phyloP scores from a whole-genome alignment of 2,329 filamentous ascomycete genomes.

The Biscogniauxia marginata region DNA sequence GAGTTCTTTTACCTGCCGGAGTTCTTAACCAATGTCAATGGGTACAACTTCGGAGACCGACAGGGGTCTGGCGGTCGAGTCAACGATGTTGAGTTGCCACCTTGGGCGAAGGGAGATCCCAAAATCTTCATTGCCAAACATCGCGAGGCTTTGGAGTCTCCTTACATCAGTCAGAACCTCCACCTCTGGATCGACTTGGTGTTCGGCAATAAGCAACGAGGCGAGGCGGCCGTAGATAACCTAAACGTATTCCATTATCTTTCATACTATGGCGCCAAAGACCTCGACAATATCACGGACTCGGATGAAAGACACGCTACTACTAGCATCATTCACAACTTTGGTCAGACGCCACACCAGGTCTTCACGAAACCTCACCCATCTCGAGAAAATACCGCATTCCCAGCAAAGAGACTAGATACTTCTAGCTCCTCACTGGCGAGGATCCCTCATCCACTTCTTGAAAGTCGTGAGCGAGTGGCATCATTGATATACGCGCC shows the following conservation, averaged over 20 bases:
- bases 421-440: constrained; percentile 73
- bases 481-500: constrained; percentile 74
- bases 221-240: constrained; percentile 85
- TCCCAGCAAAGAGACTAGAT: constrained; percentile 71
- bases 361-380: constrained; percentile 84
- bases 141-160: constrained; percentile 91
- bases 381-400: constrained; percentile 65
- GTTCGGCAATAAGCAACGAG: constrained; percentile 91
- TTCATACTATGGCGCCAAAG: constrained; percentile 90
- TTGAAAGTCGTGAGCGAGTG: constrained; percentile 77
- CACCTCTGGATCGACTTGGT: constrained; percentile 96
- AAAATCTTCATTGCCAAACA: constrained; percentile 95
- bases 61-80: constrained; percentile 79
- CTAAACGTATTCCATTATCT: constrained; percentile 96
- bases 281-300: constrained; percentile 88
- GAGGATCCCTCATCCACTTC: constrained; percentile 73
- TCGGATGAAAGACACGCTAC: constrained; percentile 83
- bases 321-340: constrained; percentile 97
- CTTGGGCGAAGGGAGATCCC: constrained; percentile 95
- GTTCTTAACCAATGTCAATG: constrained; percentile 90
- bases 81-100: constrained; percentile 84
- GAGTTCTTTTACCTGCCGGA: constrained; percentile 98
- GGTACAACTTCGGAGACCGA: constrained; percentile 86
- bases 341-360: constrained; percentile 95
- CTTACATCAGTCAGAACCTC: constrained; percentile 83